phyloP scores from a whole-genome alignment of 2,329 filamentous ascomycete species.

The Paraconiothyrium brasiliense region DNA sequence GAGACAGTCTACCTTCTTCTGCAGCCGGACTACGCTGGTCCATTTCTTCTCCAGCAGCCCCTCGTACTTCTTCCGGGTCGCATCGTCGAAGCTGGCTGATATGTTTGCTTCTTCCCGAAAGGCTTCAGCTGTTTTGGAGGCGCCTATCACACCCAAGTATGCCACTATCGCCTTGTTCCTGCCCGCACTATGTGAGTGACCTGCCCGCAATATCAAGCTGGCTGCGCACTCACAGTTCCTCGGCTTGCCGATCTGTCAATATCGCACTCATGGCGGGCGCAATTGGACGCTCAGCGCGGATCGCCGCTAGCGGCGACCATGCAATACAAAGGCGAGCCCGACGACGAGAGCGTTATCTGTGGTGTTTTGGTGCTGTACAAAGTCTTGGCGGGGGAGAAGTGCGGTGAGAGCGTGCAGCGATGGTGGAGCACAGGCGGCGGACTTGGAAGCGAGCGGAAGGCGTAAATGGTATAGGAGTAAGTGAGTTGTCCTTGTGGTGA shows the following conservation, averaged over 20 bases:
- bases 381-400: slow-evolving; percentile 30
- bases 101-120: slow-evolving; percentile 81
- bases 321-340: slow-evolving; percentile 24
- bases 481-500: not conserved
- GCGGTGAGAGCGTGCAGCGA: slow-evolving; percentile 22
- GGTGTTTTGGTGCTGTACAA: slow-evolving; percentile 23
- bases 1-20: slow-evolving; percentile 79
- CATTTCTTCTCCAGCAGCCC: slow-evolving; percentile 96
- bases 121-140: slow-evolving; percentile 73
- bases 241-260: slow-evolving; percentile 81
- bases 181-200: slow-evolving; percentile 28
- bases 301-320: slow-evolving; percentile 41
- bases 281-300: slow-evolving; percentile 31
- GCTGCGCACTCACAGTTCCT: slow-evolving; percentile 77
- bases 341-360: slow-evolving; percentile 17
- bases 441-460: slow-evolving; percentile 7
- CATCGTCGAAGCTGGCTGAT: slow-evolving; percentile 77
- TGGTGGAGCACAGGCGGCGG: not conserved
- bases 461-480: not conserved
- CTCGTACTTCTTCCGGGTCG: slow-evolving; percentile 92
- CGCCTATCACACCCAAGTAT: slow-evolving; percentile 79
- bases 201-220: slow-evolving; percentile 17
- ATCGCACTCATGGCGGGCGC: slow-evolving; percentile 73
- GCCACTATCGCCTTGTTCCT: slow-evolving; percentile 95
- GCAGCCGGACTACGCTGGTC: slow-evolving; percentile 92